A percentile compares a stretch with the other conserved stretches of the same genome.
Conservation (phyloP, 2,329 filamentous ascomycete genomes). For the Diaporthe sp. region DNA sequence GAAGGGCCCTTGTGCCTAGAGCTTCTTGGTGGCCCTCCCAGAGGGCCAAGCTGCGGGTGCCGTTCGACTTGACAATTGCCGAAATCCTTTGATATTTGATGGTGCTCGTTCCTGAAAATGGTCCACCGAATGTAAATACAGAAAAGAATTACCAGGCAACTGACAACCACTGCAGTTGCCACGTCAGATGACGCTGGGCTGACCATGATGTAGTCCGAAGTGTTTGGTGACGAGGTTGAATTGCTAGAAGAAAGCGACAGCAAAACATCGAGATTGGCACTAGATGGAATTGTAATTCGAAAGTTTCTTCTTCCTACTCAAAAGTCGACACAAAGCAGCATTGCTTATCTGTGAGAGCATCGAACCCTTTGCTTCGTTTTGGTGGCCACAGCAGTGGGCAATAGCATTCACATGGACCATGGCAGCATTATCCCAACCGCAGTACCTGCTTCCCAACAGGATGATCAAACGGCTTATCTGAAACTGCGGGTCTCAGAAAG, state of each 20-base stretch:
- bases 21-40: not conserved
- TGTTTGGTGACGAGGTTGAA: not conserved
- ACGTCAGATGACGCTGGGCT: not conserved
- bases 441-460: not conserved
- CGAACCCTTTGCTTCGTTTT: not conserved
- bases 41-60: too few relatives aligned
- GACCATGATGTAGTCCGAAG: not conserved
- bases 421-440: too few relatives aligned
- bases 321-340: not conserved
- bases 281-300: not conserved
- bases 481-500: not conserved
- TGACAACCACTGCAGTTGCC: not conserved
- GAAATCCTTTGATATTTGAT: not conserved
- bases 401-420: too few relatives aligned
- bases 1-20: too few relatives aligned
- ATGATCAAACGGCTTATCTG: too few relatives aligned
- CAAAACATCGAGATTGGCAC: not conserved
- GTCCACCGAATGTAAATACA: not conserved
- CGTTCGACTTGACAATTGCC: not conserved
- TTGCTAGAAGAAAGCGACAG: too few relatives aligned
- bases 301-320: rapidly evolving
- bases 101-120: not conserved
- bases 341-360: not conserved
- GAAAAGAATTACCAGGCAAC: not conserved
- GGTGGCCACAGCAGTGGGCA: too few relatives aligned